Conservation (phyloP, 2,329 filamentous ascomycete genomes). For the Xylariaceae sp. region DNA sequence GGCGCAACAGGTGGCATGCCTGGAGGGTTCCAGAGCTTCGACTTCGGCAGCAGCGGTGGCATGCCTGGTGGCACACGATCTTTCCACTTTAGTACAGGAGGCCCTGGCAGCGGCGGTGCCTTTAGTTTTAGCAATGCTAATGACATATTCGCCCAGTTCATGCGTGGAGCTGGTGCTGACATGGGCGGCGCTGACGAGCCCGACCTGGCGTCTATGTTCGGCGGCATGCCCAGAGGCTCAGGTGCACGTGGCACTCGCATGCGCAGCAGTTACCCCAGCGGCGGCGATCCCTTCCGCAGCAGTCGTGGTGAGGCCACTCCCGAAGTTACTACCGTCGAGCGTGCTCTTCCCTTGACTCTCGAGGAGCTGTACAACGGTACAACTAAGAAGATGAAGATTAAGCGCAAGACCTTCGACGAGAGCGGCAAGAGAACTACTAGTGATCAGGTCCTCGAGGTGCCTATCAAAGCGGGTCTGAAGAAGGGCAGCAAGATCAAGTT, state of each 20-base stretch:
- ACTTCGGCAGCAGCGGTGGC: conserved; percentile 26
- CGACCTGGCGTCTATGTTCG: conserved; percentile 52
- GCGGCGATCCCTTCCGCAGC: conserved; percentile 26
- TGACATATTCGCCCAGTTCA: conserved; percentile 80
- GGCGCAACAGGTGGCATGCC: conserved; percentile 42
- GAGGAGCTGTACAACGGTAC: conserved; percentile 86
- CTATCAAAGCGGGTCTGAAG: conserved; percentile 93
- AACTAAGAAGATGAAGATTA: conserved; percentile 97
- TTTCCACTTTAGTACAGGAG: conserved; percentile 61
- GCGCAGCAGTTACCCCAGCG: conserved; percentile 40
- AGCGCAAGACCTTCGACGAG: conserved; percentile 89
- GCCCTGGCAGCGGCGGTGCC: conserved; percentile 53
- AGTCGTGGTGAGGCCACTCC: conserved; percentile 55
- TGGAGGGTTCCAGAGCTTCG: conserved; percentile 12
- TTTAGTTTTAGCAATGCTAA: conserved; percentile 83
- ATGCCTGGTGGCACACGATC: conserved; percentile 49
- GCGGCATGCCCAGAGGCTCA: conserved; percentile 39
- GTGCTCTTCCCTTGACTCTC: conserved; percentile 71
- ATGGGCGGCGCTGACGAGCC: conserved; percentile 40
- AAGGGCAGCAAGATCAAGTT: conserved; percentile 99
- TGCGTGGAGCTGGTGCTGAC: conserved; percentile 50
- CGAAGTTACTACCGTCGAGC: conserved; percentile 88
- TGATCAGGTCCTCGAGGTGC: conserved; percentile 88
- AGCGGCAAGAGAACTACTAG: conserved; percentile 79
- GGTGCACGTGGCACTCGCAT: conserved; percentile 32